phyloP scores from a whole-genome alignment of 805 yeast species.

The Yamadazyma paraphyllophila region DNA sequence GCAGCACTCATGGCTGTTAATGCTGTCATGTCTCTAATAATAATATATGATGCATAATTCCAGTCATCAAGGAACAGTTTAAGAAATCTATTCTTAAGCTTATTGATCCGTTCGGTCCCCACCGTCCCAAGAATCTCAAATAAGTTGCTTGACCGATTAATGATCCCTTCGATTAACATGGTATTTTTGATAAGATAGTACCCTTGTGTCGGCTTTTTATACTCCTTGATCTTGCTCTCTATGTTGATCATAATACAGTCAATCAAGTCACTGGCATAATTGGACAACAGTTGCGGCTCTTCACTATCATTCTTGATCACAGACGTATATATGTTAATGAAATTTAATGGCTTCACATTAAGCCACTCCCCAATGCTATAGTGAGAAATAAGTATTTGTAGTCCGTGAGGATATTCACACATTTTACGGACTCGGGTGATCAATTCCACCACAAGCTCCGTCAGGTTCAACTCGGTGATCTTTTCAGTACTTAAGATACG shows the following conservation, averaged over 20 bases:
- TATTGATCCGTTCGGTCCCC: slow-evolving; percentile 64
- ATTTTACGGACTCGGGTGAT: slow-evolving; percentile 66
- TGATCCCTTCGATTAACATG: slow-evolving; percentile 69
- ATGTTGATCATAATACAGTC: slow-evolving; percentile 68
- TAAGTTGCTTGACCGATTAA: slow-evolving; percentile 55
- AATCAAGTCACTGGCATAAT: slow-evolving; percentile 72
- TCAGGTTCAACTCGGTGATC: slow-evolving; percentile 64
- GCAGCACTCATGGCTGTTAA: slow-evolving; percentile 50
- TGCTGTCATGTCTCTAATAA: slow-evolving; percentile 75
- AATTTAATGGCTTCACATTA: slow-evolving; percentile 54
- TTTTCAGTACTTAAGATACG: slow-evolving; percentile 45
- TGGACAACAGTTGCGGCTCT: slow-evolving; percentile 53
- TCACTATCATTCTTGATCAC: slow-evolving; percentile 42
- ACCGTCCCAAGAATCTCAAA: slow-evolving; percentile 52
- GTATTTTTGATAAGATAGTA: slow-evolving; percentile 68
- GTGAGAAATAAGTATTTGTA: slow-evolving; percentile 46
- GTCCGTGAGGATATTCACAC: slow-evolving; percentile 58
- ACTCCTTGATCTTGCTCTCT: slow-evolving; percentile 55
- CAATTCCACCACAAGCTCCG: slow-evolving; percentile 70
- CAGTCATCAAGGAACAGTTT: slow-evolving; percentile 73
- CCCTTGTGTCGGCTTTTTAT: slow-evolving; percentile 56
- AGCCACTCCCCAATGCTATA: slow-evolving; percentile 69
- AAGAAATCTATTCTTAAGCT: slow-evolving; percentile 69
- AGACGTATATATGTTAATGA: slow-evolving; percentile 45
- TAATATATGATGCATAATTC: slow-evolving; percentile 72